Conservation (phyloP, 371 early-diverging fungal genomes). For the Syncephalastrum sp. region DNA sequence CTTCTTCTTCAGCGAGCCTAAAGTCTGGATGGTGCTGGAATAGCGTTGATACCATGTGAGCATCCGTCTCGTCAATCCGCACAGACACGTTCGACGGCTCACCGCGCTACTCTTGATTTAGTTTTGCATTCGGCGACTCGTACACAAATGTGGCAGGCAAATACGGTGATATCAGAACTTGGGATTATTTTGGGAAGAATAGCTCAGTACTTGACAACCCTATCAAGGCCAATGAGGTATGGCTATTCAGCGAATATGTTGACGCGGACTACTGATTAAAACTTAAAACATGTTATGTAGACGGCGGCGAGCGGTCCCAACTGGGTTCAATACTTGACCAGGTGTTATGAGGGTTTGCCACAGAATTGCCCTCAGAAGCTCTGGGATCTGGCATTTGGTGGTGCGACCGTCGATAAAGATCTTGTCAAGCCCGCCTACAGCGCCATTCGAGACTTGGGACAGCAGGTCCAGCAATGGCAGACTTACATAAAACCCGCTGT, state of each 20-base stretch:
- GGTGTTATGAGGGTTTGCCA: conserved; percentile 15
- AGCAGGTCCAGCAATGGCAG: conserved; percentile 10
- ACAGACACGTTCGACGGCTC: no score
- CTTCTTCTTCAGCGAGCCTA: no score
- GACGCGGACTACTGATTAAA: neutral
- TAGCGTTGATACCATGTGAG: no score
- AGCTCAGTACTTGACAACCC: conserved; percentile 4
- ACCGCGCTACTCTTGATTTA: neutral
- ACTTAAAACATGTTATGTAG: conserved; percentile 2
- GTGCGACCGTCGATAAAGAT: conserved; percentile 3
- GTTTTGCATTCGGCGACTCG: conserved; percentile 17
- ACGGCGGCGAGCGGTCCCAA: conserved; percentile 14
- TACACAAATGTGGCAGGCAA: conserved; percentile 12
- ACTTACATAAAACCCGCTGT: conserved; percentile 12
- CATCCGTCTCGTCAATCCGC: no score
- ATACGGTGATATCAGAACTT: conserved; percentile 12
- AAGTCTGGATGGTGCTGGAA: no score
- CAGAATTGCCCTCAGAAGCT: conserved; percentile 10
- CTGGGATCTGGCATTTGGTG: conserved; percentile 14
- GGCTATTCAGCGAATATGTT: no score
- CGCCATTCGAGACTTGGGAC: conserved; percentile 9
- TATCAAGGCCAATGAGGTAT: conserved; percentile 11
- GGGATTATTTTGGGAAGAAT: conserved; percentile 9
- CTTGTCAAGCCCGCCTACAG: conserved; percentile 8
- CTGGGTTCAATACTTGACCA: conserved; percentile 15